Conservation (phyloP, 2,329 filamentous ascomycete species). For the Aspergillus puulaauensis region DNA sequence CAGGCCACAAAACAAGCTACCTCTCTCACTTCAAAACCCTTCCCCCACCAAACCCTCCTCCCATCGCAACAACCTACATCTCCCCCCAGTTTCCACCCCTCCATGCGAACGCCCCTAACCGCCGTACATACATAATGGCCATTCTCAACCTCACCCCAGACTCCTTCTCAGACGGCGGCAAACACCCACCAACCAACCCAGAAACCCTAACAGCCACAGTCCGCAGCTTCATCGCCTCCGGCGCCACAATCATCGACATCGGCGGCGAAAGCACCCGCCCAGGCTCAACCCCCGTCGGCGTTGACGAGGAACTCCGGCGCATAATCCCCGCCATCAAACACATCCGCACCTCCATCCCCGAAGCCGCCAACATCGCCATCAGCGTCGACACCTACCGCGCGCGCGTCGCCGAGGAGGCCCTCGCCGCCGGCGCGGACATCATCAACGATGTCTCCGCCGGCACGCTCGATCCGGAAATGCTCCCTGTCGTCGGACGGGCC, state of each 20-base stretch:
- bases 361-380: conserved; percentile 65
- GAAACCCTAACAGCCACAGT: conserved; percentile 58
- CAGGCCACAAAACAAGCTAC: conserved; percentile 32
- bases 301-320: conserved; percentile 72
- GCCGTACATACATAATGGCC: conserved; percentile 80
- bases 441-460: conserved; percentile 95
- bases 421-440: conserved; percentile 80
- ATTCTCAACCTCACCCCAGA: conserved; percentile 95
- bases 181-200: conserved; percentile 53
- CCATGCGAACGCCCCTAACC: conserved; percentile 54
- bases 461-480: conserved; percentile 74
- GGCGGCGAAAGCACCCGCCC: conserved; percentile 93
- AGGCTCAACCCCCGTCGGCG: conserved; percentile 64
- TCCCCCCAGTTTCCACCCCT: conserved; percentile 51
- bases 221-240: conserved; percentile 61
- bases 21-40: conserved; percentile 34
- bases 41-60: conserved; percentile 33
- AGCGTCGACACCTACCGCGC: conserved; percentile 94
- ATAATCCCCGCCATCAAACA: conserved; percentile 76
- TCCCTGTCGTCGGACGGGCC: conserved; percentile 72
- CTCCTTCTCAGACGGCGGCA: conserved; percentile 91
- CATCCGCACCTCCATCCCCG: conserved; percentile 64
- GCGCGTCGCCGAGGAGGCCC: conserved; percentile 72
- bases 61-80: conserved; percentile 41
- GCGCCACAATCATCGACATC: conserved; percentile 84